Percentiles rank a stretch among this genome's conserved stretches.
These are phyloP conservation scores for Coniferiporia weirii DNA, from an alignment of 1,284 basidiomycete species.

Conservation along the genomic window DNA sequence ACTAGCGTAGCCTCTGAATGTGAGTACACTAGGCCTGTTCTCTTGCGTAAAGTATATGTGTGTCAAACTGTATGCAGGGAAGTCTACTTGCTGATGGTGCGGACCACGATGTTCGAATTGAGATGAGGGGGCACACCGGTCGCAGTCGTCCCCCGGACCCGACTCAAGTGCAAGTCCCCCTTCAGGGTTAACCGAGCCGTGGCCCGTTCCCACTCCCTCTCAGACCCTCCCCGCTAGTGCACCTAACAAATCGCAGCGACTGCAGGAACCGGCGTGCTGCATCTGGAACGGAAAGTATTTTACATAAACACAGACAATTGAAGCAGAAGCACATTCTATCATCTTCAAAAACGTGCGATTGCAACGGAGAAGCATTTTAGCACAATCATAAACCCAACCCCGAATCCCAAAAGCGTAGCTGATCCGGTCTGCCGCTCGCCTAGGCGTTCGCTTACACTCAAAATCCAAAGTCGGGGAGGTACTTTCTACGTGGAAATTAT, in stretches of 20 bases:
- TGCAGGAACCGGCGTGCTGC: constrained; percentile 5
- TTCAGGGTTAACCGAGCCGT: too few species aligned
- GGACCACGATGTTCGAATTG: too few species aligned
- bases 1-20: too few species aligned
- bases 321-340: not conserved
- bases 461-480: constrained; percentile 1
- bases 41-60: too few species aligned
- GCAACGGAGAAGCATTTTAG: constrained; percentile 3
- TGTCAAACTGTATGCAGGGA: too few species aligned
- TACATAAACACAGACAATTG: constrained; percentile 4
- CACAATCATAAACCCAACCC: constrained; percentile 5
- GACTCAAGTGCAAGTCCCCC: too few species aligned
- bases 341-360: not conserved
- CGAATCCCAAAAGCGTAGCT: constrained; percentile 6
- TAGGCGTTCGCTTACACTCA: not conserved
- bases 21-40: too few species aligned
- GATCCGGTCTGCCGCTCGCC: constrained; percentile 12
- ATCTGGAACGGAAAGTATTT: constrained; percentile 1
- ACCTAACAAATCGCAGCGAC: not conserved
- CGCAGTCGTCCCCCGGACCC: too few species aligned
- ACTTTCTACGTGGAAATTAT: constrained; percentile 8
- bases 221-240: too few species aligned
- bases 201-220: too few species aligned
- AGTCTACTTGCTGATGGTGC: too few species aligned
- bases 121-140: too few species aligned